A percentile compares a stretch with the other conserved stretches of the same genome.
These are phyloP conservation scores for Apiotrichum sp. DNA, from an alignment of 1,284 basidiomycete species.

Conservation along the genomic window DNA sequence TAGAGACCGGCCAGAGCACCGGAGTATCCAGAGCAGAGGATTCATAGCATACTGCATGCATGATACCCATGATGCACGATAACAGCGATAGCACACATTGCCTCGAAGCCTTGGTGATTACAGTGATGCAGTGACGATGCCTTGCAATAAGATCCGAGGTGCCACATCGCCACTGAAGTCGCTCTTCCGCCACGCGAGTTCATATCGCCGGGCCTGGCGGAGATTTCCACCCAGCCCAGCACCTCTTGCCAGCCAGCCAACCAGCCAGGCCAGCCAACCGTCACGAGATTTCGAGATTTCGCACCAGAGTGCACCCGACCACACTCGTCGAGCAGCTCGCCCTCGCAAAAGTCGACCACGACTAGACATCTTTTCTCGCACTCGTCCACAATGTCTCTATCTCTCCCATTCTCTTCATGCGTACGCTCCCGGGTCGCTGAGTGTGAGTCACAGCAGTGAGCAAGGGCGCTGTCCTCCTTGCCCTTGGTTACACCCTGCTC, in stretches of 20 bases:
- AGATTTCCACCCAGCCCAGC: too few species aligned
- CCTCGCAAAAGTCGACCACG: conserved; percentile 4
- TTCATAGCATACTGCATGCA: conserved; percentile 1
- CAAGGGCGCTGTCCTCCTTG: not conserved
- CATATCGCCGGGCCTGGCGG: not conserved
- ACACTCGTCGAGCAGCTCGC: too few species aligned
- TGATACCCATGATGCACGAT: not conserved
- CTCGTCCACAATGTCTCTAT: conserved; percentile 1
- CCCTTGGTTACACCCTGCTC: too few species aligned
- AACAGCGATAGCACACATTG: too few species aligned
- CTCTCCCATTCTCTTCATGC: not conserved
- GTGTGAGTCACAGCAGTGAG: not conserved
- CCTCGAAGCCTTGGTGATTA: too few species aligned
- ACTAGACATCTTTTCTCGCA: not conserved
- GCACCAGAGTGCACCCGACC: too few species aligned
- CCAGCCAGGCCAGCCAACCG: too few species aligned
- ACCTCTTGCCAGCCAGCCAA: too few species aligned
- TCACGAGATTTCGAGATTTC: too few species aligned
- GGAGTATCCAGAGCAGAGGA: too few species aligned
- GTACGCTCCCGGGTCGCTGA: conserved; percentile 2
- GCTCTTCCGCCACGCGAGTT: not conserved
- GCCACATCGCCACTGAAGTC: not conserved
- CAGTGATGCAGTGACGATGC: too few species aligned
- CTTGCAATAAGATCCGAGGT: too few species aligned
- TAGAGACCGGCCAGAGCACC: not conserved